Evolutionary conservation across 2,329 filamentous ascomycete species (phyloP), one percentile per base, ranked within the genome.

Genomic region (Claviceps fusiformis): DNA sequence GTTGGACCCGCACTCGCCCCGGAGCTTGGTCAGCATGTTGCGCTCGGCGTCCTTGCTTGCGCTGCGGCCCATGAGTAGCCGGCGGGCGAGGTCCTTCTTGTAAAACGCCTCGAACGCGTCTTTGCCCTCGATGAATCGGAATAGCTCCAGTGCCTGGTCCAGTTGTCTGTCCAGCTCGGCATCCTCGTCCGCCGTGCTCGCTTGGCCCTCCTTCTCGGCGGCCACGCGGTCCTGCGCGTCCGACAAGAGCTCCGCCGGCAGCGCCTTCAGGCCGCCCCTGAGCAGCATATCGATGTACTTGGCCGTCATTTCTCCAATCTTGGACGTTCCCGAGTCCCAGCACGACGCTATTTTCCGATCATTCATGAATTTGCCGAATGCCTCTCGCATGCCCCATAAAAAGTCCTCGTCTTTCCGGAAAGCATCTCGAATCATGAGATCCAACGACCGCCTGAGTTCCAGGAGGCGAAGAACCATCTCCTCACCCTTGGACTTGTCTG

Each of bases 71-170:
- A 97, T 91, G 55, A 99, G 77, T 46, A 99, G 73, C 50, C 93
- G 81, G 17, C 91, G 81, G 1, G 95, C 92, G 52, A 99, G 78
- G 65, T 97, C 93, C 64, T 93, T 95, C 75, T 98, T 98, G 79
- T 99, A 99, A 67, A 98, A 98, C 1, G 93, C 92, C 68, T 98
- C 93, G 59, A 99, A 98, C 0, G 96, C 88, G 55, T 95, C 92
- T 68, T 98, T 98, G 60, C 93, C 93, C 65, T 97, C 86, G 39
- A 99, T 89, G 68, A 97, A 97, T 5, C 95, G 83, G 78, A 98
- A 98, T 5, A 99, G 76, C 68, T 97, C 92, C 3, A 99, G 75
- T 0, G 89, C 91, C 65, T 95, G 87, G 62, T 98, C 91, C 11
- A 99, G 77, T 67, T 97, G 93, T 43, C 86, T 82, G 64, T 95